Percentiles rank a stretch among this genome's conserved stretches.
These are phyloP conservation scores for Chloropicon primus DNA, from an alignment of 139 green algal species.

Conservation along the genomic window DNA sequence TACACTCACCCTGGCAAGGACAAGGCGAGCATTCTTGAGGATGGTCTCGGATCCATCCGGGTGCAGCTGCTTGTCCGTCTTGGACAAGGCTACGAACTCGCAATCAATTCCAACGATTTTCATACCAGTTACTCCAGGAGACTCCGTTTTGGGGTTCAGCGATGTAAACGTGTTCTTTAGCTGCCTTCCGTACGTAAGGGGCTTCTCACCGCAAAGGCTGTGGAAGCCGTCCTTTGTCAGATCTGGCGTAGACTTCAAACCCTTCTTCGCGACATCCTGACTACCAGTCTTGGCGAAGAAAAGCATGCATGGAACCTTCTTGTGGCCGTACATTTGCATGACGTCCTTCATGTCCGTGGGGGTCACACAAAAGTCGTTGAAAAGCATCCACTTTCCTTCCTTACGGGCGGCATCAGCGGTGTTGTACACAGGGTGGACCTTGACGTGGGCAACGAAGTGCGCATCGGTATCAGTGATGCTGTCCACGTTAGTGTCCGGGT, in stretches of 20 bases:
- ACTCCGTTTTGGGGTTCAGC: constrained; percentile 35
- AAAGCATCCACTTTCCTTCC: constrained; percentile 52
- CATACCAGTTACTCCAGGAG: constrained; percentile 9
- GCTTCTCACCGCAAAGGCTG: constrained; percentile 36
- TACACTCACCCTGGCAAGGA: constrained; percentile 71
- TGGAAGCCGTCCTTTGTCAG: constrained; percentile 37
- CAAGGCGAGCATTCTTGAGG: constrained; percentile 41
- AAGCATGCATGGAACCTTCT: constrained; percentile 74
- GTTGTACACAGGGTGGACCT: constrained; percentile 15
- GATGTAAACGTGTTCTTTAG: constrained; percentile 37
- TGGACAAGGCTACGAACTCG: constrained; percentile 75
- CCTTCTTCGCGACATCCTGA: not conserved
- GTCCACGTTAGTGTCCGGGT: not conserved
- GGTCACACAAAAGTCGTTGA: constrained; percentile 78
- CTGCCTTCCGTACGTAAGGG: constrained; percentile 24
- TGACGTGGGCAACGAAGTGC: constrained; percentile 63
- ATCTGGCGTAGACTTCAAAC: constrained; percentile 16
- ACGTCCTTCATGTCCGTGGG: constrained; percentile 31
- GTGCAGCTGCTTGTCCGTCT: constrained; percentile 15
- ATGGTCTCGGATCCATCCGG: constrained; percentile 25
- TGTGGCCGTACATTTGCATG: constrained; percentile 37
- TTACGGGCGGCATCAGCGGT: not conserved
- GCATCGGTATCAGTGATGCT: constrained; percentile 28
- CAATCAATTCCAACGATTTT: constrained; percentile 67
- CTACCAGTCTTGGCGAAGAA: constrained; percentile 37